Evolutionary conservation across 768 basidiomycete species (phyloP).

Genomic region (Rhodotorula taiwanensis): DNA sequence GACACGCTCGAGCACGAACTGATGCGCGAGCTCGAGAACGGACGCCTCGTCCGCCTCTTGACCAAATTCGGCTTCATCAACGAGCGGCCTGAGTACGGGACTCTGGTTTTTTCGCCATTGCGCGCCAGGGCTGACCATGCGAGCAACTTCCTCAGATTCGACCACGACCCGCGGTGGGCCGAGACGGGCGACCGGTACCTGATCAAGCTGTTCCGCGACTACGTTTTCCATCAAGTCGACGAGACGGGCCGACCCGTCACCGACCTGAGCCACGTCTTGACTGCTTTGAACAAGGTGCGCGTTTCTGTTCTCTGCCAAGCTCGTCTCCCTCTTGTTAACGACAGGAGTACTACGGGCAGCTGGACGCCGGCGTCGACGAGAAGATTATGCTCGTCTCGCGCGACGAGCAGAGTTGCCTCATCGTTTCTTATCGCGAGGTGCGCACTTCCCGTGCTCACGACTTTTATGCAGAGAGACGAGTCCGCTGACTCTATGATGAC

Average conservation of each 20-base stretch:
- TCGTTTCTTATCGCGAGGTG: constrained; percentile 40
- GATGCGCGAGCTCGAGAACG: constrained; percentile 85
- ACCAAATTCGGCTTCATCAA: constrained; percentile 98
- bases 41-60: constrained; percentile 75
- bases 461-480: too few species aligned
- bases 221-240: constrained; percentile 95
- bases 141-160: constrained; percentile 55
- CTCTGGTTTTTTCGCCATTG: not conserved
- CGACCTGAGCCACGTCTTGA: constrained; percentile 81
- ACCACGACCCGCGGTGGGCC: constrained; percentile 93
- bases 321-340: too few species aligned
- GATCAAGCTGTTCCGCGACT: constrained; percentile 95
- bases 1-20: constrained; percentile 80
- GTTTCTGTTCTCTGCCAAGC: too few species aligned
- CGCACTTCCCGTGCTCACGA: not conserved
- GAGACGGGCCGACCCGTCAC: constrained; percentile 81
- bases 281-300: constrained; percentile 81
- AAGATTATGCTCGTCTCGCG: constrained; percentile 87
- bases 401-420: constrained; percentile 64
- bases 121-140: too few species aligned
- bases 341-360: too few species aligned
- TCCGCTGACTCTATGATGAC: not conserved
- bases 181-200: constrained; percentile 98
- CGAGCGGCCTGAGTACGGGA: constrained; percentile 88
- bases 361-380: constrained; percentile 90